Base-by-base conservation (phyloP, 768 basidiomycete genomes). In the Holtermannia corniformis region DNA sequence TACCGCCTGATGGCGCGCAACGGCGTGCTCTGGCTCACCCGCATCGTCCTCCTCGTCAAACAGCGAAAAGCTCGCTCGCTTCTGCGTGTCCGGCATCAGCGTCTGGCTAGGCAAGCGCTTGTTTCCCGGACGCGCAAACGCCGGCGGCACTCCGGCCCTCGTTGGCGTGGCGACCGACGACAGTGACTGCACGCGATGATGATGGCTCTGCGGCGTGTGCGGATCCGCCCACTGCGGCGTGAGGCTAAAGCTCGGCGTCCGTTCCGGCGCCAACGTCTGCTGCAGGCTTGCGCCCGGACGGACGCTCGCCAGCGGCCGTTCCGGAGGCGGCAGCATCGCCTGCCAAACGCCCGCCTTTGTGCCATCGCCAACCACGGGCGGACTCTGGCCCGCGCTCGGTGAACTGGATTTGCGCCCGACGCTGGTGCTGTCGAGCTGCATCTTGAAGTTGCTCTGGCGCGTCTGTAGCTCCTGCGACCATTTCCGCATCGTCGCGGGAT, bases 201-300 rank as follows among this genome's bases (percentile, higher is more conserved):
- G n/a, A 14, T n/a, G 10, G 16, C 20, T n/a, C 37, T 21, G 12
- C 14, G 47, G 2, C 4, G 24, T 40, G 19, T 44, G 24, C n/a
- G 2, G 47, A 13, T 20, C 10, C n/a, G 19, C 12, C 10, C 21
- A 28, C n/a, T 32, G 51, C 10, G 27, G 51, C 42, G 41, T 13
- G 10, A 16, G 13, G 41, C 22, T 50, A 21, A 66, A 72, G 7
- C 63, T 65, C 12, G 67, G 63, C 10, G 59, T 46, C 2, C 70
- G 59, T 60, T 72, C 66, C 1, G 70, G 70, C 14, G 62, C 70
- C 11, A 72, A 52, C 5, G 70, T 72, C 51, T 72, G 68, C 41
- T 68, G 55, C 2, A 68, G 51, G 0, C 51, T 51, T 41, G 54
- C 54, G 13, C 52, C 54, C 45, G 65, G 64, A 4, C 65, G 42